These are phyloP conservation scores for Leptosphaerulina australis DNA, from an alignment of 2,329 filamentous ascomycete species.

Conservation along the genomic window DNA sequence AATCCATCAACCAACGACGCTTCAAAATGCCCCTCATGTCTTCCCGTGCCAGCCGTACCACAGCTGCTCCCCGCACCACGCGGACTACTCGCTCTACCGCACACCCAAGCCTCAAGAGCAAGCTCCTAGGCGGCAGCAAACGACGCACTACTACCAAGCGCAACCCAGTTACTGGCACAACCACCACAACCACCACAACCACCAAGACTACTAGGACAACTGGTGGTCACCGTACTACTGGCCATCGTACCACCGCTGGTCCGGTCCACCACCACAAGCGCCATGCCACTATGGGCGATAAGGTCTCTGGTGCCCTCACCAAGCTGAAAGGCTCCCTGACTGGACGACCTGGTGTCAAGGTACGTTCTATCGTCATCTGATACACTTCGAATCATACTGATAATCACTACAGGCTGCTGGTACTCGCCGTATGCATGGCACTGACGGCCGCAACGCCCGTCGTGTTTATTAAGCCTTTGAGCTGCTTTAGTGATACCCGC, in stretches of 20 bases:
- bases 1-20: conserved; percentile 8
- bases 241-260: conserved; percentile 32
- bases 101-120: conserved; percentile 60
- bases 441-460: conserved; percentile 66
- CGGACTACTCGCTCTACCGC: conserved; percentile 46
- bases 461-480: conserved; percentile 30
- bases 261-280: conserved; percentile 67
- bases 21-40: conserved; percentile 40
- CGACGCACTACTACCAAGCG: conserved; percentile 48
- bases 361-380: conserved; percentile 35
- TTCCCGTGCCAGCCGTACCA: conserved; percentile 31
- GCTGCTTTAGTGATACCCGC: conserved; percentile 3
- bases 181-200: conserved; percentile 48
- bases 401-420: conserved; percentile 66
- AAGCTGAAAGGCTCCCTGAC: conserved; percentile 75
- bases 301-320: conserved; percentile 76
- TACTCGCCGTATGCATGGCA: conserved; percentile 74
- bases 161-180: conserved; percentile 34
- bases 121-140: conserved; percentile 55
- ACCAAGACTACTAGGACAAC: conserved; percentile 52
- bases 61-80: conserved; percentile 36
- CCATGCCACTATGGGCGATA: conserved; percentile 73
- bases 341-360: conserved; percentile 72
- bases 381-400: conserved; percentile 8
- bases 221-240: conserved; percentile 41